Percentiles rank a stretch among this genome's conserved stretches.
Evolutionary conservation across 176 grass and related monocot genomes (phyloP).

Genomic region (Ensete glaucum): DNA sequence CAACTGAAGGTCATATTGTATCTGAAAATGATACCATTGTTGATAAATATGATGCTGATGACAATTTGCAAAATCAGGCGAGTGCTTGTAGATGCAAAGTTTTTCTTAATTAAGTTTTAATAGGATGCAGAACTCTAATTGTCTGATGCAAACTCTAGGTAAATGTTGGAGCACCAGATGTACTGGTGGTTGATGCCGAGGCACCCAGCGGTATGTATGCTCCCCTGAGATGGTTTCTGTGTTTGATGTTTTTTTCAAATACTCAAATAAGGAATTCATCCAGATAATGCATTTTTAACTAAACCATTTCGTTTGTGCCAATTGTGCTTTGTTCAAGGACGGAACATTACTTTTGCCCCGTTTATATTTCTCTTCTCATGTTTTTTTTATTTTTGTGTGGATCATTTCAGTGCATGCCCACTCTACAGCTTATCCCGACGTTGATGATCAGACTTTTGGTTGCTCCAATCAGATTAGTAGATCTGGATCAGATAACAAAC

Average conservation of each 20-base stretch:
- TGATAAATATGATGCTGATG: slow-evolving; percentile 16
- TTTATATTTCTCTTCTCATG: too few species aligned
- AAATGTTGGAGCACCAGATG: neutral
- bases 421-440: neutral
- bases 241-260: neutral
- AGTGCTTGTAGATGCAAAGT: slow-evolving; percentile 21
- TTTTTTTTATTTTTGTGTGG: too few species aligned
- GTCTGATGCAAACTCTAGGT: slow-evolving; percentile 17
- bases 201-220: neutral
- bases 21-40: neutral
- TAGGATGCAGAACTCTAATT: slow-evolving; percentile 9
- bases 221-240: neutral
- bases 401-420: too few species aligned
- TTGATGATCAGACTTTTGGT: slow-evolving; percentile 15
- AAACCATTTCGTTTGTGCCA: too few species aligned
- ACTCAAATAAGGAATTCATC: neutral
- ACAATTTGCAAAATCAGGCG: slow-evolving; percentile 22
- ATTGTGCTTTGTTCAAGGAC: too few species aligned
- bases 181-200: neutral
- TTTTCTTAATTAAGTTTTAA: slow-evolving; percentile 7
- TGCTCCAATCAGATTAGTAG: slow-evolving; percentile 16
- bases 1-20: neutral
- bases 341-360: too few species aligned
- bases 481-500: slow-evolving; percentile 14
- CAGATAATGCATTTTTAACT: neutral